Percentiles rank a stretch among this genome's conserved stretches.
Evolutionary conservation across 768 basidiomycete species (phyloP).

Genomic region (Amanita inopinata): DNA sequence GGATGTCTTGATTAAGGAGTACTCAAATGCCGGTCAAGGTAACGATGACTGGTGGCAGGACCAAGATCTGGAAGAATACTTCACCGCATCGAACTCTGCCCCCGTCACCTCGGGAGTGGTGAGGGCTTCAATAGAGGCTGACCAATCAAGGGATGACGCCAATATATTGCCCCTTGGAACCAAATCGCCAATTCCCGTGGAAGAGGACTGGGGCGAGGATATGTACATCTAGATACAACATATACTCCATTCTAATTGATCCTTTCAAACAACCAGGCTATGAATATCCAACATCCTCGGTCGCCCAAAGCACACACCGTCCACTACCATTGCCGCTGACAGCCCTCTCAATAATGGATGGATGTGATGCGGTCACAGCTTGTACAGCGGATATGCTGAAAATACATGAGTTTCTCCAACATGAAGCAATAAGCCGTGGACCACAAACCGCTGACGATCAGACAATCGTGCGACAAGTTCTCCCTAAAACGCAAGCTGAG

Average conservation of each 20-base stretch:
- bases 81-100: not conserved
- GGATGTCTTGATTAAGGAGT: slow-evolving; percentile 20
- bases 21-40: not conserved
- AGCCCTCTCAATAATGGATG: slow-evolving; percentile 60
- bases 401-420: slow-evolving; percentile 7
- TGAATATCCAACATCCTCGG: slow-evolving; percentile 17
- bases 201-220: slow-evolving; percentile 8
- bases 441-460: slow-evolving; percentile 42
- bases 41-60: slow-evolving; percentile 4
- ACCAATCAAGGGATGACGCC: not conserved
- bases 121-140: not conserved
- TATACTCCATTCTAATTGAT: not conserved
- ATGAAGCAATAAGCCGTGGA: not conserved
- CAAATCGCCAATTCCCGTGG: not conserved
- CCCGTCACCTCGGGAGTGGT: no score
- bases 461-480: slow-evolving; percentile 56
- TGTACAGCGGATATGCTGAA: slow-evolving; percentile 71
- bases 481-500: slow-evolving; percentile 34
- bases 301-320: slow-evolving; percentile 74
- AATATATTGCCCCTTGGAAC: not conserved
- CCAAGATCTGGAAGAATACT: slow-evolving; percentile 5
- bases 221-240: slow-evolving; percentile 7
- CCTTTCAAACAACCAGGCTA: not conserved
- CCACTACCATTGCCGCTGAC: slow-evolving; percentile 76
- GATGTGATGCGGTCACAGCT: slow-evolving; percentile 87